These are phyloP conservation scores for Mortierella sp. DNA, from an alignment of 371 early-diverging fungal species.

Conservation along the genomic window DNA sequence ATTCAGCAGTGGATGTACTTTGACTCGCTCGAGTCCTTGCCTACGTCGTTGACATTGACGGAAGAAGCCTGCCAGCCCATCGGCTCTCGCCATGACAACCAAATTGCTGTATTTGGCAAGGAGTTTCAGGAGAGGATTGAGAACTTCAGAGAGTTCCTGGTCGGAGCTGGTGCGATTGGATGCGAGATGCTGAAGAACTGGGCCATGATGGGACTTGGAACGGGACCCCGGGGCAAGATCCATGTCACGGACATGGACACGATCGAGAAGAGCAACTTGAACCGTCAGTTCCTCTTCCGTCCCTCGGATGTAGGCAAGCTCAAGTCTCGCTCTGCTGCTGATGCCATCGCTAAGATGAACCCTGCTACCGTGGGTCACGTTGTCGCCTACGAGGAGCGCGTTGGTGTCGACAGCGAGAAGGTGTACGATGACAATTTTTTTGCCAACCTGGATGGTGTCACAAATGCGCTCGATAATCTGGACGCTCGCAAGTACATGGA, in stretches of 20 bases:
- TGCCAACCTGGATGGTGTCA: slow-evolving; percentile 89
- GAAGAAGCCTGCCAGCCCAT: slow-evolving; percentile 82
- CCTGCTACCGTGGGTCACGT: slow-evolving; percentile 87
- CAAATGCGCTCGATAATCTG: slow-evolving; percentile 99
- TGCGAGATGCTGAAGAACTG: slow-evolving; percentile 99
- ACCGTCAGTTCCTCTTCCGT: slow-evolving; percentile 98
- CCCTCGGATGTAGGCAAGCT: slow-evolving; percentile 92
- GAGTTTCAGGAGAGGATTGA: slow-evolving; percentile 91
- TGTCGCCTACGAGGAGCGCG: slow-evolving; percentile 92
- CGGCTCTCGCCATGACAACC: slow-evolving; percentile 94
- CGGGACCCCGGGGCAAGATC: slow-evolving; percentile 87
- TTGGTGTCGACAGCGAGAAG: slow-evolving; percentile 96
- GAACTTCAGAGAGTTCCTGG: slow-evolving; percentile 91
- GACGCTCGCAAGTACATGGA: slow-evolving; percentile 99
- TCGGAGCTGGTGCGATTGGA: slow-evolving; percentile 99
- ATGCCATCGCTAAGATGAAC: slow-evolving; percentile 95
- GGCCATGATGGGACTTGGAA: slow-evolving; percentile 98
- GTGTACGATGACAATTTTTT: slow-evolving; percentile 98
- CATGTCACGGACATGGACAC: slow-evolving; percentile 99
- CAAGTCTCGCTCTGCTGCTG: slow-evolving; percentile 96
- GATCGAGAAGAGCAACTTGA: slow-evolving; percentile 98
- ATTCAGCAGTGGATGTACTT: slow-evolving; percentile 98
- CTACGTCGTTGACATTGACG: slow-evolving; percentile 68
- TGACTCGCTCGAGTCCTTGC: slow-evolving; percentile 97
- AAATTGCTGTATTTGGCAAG: slow-evolving; percentile 96